Conservation (phyloP, 75 land plant species). For the Pinus taeda region DNA sequence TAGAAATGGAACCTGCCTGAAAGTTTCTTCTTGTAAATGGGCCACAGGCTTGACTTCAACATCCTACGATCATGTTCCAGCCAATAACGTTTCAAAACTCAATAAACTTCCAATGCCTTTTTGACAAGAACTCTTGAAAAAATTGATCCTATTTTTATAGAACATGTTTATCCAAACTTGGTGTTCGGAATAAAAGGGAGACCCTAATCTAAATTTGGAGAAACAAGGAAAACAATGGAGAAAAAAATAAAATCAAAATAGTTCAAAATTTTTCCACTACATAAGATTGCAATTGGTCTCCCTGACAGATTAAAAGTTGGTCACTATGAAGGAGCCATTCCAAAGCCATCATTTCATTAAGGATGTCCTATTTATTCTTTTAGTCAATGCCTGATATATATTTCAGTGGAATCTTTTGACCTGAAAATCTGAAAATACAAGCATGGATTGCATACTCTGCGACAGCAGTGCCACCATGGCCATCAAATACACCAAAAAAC, state of each 20-base stretch:
- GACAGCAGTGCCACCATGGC: constrained; percentile 56
- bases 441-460: constrained; percentile 30
- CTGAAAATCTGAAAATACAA: background rate
- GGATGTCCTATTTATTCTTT: background rate
- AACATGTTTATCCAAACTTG: background rate
- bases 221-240: background rate
- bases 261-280: background rate
- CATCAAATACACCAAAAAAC: constrained; percentile 55
- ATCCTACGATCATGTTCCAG: constrained; percentile 26
- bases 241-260: background rate
- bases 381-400: background rate
- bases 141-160: background rate
- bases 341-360: background rate
- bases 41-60: constrained; percentile 42
- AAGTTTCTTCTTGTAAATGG: constrained; percentile 41
- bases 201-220: background rate
- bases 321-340: background rate
- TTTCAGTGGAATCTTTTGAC: background rate
- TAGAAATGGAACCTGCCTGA: constrained; percentile 27
- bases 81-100: background rate
- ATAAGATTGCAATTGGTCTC: background rate
- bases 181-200: background rate
- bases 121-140: background rate
- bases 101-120: background rate
- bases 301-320: background rate